These are phyloP conservation scores for Tolypocladium paradoxum DNA, from an alignment of 2,329 filamentous ascomycete species.

Conservation along the genomic window DNA sequence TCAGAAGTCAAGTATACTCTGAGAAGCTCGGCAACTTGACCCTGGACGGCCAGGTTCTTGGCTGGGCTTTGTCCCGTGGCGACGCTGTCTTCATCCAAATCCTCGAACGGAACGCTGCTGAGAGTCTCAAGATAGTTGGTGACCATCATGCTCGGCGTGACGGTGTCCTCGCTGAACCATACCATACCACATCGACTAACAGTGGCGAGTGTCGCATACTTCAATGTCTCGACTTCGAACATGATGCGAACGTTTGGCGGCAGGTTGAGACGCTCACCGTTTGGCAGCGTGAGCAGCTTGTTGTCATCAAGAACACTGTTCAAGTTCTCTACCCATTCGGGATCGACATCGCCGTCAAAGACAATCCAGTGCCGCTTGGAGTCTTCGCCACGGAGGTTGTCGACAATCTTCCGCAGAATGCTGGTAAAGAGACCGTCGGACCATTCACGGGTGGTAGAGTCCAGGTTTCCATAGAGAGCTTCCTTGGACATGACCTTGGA, in stretches of 20 bases:
- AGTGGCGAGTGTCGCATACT: conserved; percentile 96
- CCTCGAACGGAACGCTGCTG: conserved; percentile 76
- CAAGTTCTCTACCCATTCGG: conserved; percentile 98
- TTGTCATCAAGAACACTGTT: conserved; percentile 99
- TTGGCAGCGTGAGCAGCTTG: conserved; percentile 91
- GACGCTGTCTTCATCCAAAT: conserved; percentile 85
- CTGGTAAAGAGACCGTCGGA: conserved; percentile 97
- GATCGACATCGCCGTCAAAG: conserved; percentile 97
- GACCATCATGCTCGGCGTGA: conserved; percentile 87
- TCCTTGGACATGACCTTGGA: conserved; percentile 99
- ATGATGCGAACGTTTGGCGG: conserved; percentile 95
- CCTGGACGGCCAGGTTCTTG: conserved; percentile 70
- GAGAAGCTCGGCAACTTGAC: conserved; percentile 68
- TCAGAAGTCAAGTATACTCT: conserved; percentile 66
- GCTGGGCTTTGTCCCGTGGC: conserved; percentile 64
- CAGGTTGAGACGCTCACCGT: conserved; percentile 92
- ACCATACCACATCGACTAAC: conserved; percentile 99
- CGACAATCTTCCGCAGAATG: conserved; percentile 94
- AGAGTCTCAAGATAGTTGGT: conserved; percentile 81
- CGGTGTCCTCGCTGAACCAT: conserved; percentile 98
- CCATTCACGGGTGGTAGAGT: conserved; percentile 97
- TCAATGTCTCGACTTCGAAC: conserved; percentile 98
- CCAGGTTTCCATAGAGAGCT: conserved; percentile 86
- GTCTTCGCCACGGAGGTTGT: conserved; percentile 95
- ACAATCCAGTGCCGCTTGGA: conserved; percentile 98